phyloP scores from a whole-genome alignment of 169 alveolate species.

The Plasmodium billcollinsi region DNA sequence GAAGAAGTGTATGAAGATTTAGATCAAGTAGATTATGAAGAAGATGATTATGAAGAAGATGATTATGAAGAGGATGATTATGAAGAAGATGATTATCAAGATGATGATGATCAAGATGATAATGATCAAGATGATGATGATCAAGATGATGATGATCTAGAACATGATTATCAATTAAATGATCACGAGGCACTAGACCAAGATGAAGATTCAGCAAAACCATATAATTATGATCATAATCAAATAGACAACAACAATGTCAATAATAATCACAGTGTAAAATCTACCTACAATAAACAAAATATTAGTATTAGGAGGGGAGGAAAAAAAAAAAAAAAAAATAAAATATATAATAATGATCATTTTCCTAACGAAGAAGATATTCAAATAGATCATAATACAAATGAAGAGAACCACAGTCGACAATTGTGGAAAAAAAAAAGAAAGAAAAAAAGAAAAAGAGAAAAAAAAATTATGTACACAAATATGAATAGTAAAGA shows the following conservation, averaged over 20 bases:
- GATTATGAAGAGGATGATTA: no score
- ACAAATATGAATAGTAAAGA: neutral
- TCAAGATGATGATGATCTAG: conserved; percentile 3
- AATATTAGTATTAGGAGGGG: neutral
- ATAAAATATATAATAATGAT: neutral
- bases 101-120: no score
- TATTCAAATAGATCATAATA: neutral
- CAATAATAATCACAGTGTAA: neutral
- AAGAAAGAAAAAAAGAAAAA: conserved; percentile 2
- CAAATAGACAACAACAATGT: no score
- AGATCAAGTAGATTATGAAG: neutral
- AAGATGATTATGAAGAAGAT: neutral
- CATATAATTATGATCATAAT: no score
- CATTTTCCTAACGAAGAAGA: neutral
- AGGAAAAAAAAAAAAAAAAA: neutral
- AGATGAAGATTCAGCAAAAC: conserved; percentile 9
- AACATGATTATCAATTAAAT: neutral
- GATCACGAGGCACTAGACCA: conserved; percentile 46
- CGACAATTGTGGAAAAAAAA: conserved; percentile 8
- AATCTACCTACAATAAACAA: neutral
- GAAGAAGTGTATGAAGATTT: neutral
- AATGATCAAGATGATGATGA: neutral
- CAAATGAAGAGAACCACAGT: conserved; percentile 4
- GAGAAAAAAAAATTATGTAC: neutral
- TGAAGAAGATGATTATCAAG: no score